Percentiles rank a stretch among this genome's conserved stretches.
phyloP scores from a whole-genome alignment of 164 flowering plant genomes.

The Tetracentron sinense region DNA sequence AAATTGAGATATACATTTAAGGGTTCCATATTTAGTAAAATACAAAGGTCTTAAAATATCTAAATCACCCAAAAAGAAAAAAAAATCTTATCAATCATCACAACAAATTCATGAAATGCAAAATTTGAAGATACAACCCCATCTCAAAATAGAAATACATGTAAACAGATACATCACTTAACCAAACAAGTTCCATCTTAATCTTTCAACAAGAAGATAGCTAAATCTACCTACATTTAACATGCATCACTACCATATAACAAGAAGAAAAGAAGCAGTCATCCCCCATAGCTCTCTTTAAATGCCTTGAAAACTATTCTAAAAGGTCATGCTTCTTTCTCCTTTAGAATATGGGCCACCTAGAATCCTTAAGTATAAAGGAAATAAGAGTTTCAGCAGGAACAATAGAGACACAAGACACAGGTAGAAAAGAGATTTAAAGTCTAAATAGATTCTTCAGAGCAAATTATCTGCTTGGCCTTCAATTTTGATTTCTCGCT shows the following conservation, averaged over 20 bases:
- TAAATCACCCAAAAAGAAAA: no score
- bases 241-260: no score
- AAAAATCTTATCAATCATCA: background rate
- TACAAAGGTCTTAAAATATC: background rate
- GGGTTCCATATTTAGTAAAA: no score
- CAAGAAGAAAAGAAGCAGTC: background rate
- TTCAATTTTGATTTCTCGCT: conserved; percentile 8
- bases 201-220: background rate
- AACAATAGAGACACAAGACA: no score
- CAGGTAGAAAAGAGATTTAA: no score
- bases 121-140: background rate
- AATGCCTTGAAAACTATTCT: no score
- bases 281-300: background rate
- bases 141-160: background rate
- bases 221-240: background rate
- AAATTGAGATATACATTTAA: no score
- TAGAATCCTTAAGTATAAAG: no score
- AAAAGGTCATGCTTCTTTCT: background rate
- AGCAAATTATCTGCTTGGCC: conserved; percentile 3
- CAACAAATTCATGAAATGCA: background rate
- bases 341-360: background rate
- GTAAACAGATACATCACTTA: background rate
- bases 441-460: background rate
- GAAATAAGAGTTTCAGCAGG: no score
- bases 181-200: background rate